A percentile compares a stretch with the other conserved stretches of the same genome.
These are phyloP conservation scores for Geosmithia flava DNA, from an alignment of 2,329 filamentous ascomycete genomes.

Conservation along the genomic window DNA sequence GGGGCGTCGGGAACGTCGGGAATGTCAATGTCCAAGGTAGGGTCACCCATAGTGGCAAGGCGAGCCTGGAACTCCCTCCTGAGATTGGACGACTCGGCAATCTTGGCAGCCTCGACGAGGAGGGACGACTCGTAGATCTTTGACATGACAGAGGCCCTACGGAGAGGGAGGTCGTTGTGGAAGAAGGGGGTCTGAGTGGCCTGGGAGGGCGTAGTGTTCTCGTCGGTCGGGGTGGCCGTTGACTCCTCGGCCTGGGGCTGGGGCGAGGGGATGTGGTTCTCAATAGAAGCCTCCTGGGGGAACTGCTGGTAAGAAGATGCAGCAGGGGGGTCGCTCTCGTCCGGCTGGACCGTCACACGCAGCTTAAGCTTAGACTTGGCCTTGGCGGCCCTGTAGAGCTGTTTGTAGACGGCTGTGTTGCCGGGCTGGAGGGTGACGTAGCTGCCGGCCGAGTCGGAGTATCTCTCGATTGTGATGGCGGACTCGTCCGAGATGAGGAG, in stretches of 20 bases:
- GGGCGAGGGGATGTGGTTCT: constrained; percentile 3
- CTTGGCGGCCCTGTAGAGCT: constrained; percentile 91
- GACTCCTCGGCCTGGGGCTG: constrained; percentile 11
- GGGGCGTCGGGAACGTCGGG: neutral
- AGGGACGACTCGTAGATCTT: constrained; percentile 13
- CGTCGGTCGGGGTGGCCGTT: too few relatives aligned
- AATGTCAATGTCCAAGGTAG: neutral
- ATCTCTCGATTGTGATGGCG: constrained; percentile 66
- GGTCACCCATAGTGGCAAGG: neutral
- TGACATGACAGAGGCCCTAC: constrained; percentile 8
- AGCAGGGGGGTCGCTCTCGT: too few relatives aligned
- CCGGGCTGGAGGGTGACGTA: constrained; percentile 69
- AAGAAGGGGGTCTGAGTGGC: constrained; percentile 7
- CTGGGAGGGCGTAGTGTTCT: neutral
- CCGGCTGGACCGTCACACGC: constrained; percentile 43
- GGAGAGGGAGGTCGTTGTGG: neutral
- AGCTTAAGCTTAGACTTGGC: constrained; percentile 96
- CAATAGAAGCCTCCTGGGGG: too few relatives aligned
- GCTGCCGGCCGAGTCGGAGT: constrained; percentile 78
- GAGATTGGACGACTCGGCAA: constrained; percentile 9
- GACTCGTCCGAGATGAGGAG: constrained; percentile 18
- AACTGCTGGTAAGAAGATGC: too few relatives aligned
- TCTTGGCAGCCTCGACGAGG: constrained; percentile 14
- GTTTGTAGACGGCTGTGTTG: constrained; percentile 84
- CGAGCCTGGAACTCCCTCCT: constrained; percentile 7